Evolutionary conservation across 331 rosid species (phyloP), one percentile per base, ranked within the genome.

Genomic region (Prunus yedoensis): DNA sequence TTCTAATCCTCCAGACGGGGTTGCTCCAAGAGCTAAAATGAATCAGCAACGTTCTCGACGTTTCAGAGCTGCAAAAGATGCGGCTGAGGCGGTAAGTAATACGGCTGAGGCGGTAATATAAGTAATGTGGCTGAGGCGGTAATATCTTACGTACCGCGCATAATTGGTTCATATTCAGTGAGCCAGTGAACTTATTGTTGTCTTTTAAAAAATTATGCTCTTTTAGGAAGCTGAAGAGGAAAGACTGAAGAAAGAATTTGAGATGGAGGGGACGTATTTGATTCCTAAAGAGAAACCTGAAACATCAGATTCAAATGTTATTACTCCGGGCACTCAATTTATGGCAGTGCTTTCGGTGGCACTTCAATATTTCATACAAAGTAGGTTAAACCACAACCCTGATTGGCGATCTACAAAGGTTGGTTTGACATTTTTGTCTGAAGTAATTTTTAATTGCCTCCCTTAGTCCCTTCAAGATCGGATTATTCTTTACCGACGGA

Each of bases 1-100:
- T 21, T 52, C 17, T 47, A 61, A 69, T 78, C 72, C 38, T 80
- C 73, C 77, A 94, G 99, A 94, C 51, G 99, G 99, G 2, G 99
- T 95, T 78, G 99, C 99, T 59, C 99, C 99, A 74, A 87, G 99
- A 83, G 99, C 97, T 71, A 95, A 95, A 87, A 95, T 95, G 99
- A 95, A 95, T 68, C 99, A 92, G 91, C 99, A 95, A 80, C 97
- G 99, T 20, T 84, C 94, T 62, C 94, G 99, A 49, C 99, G 99
- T 54, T 95, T 88, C 83, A 87, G 97, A 87, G 94, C 98, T 35
- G 91, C 99, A 69, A 95, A 95, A 85, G 99, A 95, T 84, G 99
- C 97, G 38, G 38, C 97, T 57, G 99, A 94, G 78, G 95, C 96
- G 10, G 99, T 94, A 84, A 79, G 38, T 32, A 32, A 32, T 32